These are phyloP conservation scores for Zangia roseola DNA, from an alignment of 768 basidiomycete species.

Conservation along the genomic window DNA sequence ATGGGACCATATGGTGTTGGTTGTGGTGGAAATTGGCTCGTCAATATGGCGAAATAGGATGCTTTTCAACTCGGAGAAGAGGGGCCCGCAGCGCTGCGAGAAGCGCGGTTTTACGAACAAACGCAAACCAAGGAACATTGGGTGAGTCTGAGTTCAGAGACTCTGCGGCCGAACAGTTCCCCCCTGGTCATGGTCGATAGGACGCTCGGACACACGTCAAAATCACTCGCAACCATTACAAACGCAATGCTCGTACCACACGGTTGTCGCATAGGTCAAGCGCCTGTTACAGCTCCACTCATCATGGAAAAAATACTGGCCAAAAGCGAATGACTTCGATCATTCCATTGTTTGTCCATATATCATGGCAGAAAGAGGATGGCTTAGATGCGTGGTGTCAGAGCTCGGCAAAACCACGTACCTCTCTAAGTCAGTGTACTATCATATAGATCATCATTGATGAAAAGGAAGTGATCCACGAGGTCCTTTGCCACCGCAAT, in stretches of 20 bases:
- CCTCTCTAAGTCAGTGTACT: constrained; percentile 10
- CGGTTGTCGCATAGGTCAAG: constrained; percentile 10
- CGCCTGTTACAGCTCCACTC: constrained; percentile 9
- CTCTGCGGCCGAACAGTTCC: neutral
- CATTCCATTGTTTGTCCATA: constrained; percentile 7
- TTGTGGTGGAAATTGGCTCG: constrained; percentile 1
- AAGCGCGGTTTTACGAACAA: neutral
- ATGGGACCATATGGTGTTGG: constrained; percentile 2
- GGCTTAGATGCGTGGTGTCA: constrained; percentile 11
- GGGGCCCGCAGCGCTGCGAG: neutral
- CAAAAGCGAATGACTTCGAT: constrained; percentile 8
- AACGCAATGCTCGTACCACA: constrained; percentile 17
- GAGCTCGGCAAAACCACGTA: constrained; percentile 18
- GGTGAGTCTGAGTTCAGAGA: too few relatives aligned
- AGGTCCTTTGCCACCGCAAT: constrained; percentile 22
- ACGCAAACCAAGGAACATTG: constrained; percentile 1
- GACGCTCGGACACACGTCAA: constrained; percentile 9
- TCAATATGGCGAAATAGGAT: neutral
- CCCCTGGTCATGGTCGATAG: too few relatives aligned
- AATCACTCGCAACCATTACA: constrained; percentile 8
- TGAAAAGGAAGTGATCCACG: constrained; percentile 24
- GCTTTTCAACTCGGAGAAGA: neutral
- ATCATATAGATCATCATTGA: constrained; percentile 18
- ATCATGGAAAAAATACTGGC: neutral
- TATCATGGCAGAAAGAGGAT: constrained; percentile 17